These are phyloP conservation scores for Mortierella sp. DNA, from an alignment of 371 early-diverging fungal species.

Conservation along the genomic window DNA sequence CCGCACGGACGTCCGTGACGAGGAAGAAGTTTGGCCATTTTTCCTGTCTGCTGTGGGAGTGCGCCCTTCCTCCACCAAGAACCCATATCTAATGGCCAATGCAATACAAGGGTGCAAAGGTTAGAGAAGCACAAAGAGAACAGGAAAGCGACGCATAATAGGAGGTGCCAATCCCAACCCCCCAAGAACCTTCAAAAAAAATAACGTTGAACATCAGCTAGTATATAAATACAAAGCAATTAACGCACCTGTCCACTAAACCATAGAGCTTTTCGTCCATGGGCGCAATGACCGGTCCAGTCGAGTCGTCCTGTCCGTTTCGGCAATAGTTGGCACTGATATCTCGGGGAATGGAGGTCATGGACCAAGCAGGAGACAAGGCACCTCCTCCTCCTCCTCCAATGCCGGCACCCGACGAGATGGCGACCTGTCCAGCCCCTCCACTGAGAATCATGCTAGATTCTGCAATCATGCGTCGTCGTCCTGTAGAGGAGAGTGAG, in stretches of 20 bases:
- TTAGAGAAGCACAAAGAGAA: neutral
- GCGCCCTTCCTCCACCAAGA: slow-evolving; percentile 55
- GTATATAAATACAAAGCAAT: neutral
- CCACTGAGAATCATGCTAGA: slow-evolving; percentile 36
- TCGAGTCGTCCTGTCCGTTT: slow-evolving; percentile 7
- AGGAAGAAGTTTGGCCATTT: slow-evolving; percentile 21
- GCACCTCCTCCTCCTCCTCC: slow-evolving; percentile 20
- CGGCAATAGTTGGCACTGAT: slow-evolving; percentile 39
- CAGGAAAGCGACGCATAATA: neutral
- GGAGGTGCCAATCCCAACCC: neutral
- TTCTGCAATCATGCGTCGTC: slow-evolving; percentile 36
- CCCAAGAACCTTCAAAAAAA: neutral
- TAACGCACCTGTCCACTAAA: slow-evolving; percentile 47
- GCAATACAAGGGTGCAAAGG: neutral
- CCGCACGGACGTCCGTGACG: slow-evolving; percentile 40
- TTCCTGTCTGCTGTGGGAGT: slow-evolving; percentile 45
- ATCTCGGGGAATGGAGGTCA: slow-evolving; percentile 52
- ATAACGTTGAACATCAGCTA: neutral
- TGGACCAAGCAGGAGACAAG: slow-evolving; percentile 50
- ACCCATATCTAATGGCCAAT: slow-evolving; percentile 37
- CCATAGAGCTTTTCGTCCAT: slow-evolving; percentile 47
- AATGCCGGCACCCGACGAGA: neutral
- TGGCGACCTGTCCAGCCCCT: slow-evolving; percentile 17
- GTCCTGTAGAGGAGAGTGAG: slow-evolving; percentile 21
- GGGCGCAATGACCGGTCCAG: slow-evolving; percentile 13